These are phyloP conservation scores for Hydnomerulius pinastri DNA, from an alignment of 768 basidiomycete genomes.

Conservation along the genomic window DNA sequence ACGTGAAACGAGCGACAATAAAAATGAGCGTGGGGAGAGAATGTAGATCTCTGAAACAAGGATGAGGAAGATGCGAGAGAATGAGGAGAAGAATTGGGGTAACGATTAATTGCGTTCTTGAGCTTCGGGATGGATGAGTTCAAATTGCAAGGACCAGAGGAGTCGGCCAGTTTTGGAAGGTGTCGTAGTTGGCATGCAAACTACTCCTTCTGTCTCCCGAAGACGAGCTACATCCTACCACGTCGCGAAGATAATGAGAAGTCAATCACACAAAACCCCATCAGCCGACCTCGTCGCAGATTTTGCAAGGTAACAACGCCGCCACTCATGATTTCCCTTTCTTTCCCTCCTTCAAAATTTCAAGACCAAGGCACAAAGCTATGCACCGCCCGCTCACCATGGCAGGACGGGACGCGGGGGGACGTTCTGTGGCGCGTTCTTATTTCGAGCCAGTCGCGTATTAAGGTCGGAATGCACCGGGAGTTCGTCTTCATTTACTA, in stretches of 20 bases:
- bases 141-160: not conserved
- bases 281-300: not conserved
- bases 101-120: too few species aligned
- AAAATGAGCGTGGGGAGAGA: slow-evolving; percentile 13
- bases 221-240: not conserved
- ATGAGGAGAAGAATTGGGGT: not conserved
- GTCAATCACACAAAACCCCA: not conserved
- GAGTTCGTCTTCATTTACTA: too few species aligned
- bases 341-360: not conserved
- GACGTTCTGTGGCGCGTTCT: too few species aligned
- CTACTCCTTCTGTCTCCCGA: not conserved
- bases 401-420: too few species aligned
- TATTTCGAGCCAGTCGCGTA: too few species aligned
- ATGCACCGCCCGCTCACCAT: too few species aligned
- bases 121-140: not conserved
- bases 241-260: not conserved
- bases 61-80: slow-evolving; percentile 4
- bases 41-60: not conserved
- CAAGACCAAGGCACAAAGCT: too few species aligned
- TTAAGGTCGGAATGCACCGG: too few species aligned
- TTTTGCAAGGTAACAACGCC: too few species aligned
- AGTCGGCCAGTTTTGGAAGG: not conserved
- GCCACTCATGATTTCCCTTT: not conserved
- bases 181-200: slow-evolving; percentile 3
- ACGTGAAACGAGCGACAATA: slow-evolving; percentile 11